Percentiles rank a stretch among this genome's conserved stretches.
phyloP scores from a whole-genome alignment of 1,284 basidiomycete genomes.

The Ganoderma sinense region DNA sequence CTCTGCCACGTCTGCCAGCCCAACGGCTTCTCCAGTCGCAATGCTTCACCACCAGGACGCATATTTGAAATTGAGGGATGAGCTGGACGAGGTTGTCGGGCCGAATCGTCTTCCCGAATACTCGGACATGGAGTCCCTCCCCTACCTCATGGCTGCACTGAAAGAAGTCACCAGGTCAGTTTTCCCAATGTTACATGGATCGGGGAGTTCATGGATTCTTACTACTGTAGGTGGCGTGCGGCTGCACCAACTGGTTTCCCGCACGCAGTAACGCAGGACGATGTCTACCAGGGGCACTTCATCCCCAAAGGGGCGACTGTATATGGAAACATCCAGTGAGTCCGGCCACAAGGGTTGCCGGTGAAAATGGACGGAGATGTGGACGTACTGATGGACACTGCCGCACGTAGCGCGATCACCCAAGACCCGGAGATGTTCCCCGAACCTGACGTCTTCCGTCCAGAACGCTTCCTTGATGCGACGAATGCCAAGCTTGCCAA shows the following conservation, averaged over 20 bases:
- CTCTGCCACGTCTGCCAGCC: no score
- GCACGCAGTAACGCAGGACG: conserved; percentile 22
- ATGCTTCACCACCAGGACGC: not conserved
- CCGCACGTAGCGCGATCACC: conserved; percentile 48
- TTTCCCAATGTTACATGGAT: not conserved
- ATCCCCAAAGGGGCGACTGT: conserved; percentile 29
- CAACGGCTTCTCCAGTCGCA: not conserved
- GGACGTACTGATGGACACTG: not conserved
- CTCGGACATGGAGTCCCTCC: not conserved
- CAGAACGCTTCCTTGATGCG: conserved; percentile 47
- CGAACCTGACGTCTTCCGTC: conserved; percentile 47
- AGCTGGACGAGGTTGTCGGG: not conserved
- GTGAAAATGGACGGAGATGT: not conserved
- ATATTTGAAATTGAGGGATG: not conserved
- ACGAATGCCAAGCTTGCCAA: conserved; percentile 31
- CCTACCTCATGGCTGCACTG: not conserved
- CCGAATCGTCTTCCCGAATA: not conserved
- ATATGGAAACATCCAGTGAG: conserved; percentile 20
- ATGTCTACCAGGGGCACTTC: conserved; percentile 21
- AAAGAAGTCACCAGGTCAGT: not conserved
- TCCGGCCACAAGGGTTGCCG: not conserved
- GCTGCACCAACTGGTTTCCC: conserved; percentile 14
- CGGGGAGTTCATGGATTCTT: not conserved
- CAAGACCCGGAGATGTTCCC: conserved; percentile 45
- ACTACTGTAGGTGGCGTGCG: not conserved